These are phyloP conservation scores for Graphilbum fragrans DNA, from an alignment of 2,329 filamentous ascomycete genomes.

Conservation along the genomic window DNA sequence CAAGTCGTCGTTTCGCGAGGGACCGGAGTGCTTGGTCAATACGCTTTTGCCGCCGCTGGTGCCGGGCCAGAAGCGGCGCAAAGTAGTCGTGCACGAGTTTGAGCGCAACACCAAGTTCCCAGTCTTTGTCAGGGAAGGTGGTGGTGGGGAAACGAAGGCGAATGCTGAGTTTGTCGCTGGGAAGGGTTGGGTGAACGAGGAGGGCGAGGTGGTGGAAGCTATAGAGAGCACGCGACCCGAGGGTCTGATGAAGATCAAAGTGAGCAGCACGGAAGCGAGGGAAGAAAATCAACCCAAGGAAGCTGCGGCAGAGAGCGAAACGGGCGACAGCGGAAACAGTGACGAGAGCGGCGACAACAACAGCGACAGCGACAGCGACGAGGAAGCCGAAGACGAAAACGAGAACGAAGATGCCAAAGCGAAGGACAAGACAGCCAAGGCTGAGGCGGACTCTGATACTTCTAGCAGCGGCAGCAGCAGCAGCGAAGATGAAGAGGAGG, in stretches of 20 bases:
- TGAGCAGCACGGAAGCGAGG: background rate
- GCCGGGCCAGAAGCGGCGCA: constrained; percentile 18
- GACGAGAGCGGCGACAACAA: background rate
- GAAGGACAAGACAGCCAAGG: background rate
- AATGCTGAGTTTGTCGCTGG: constrained; percentile 61
- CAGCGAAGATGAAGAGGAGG: background rate
- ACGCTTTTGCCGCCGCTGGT: constrained; percentile 47
- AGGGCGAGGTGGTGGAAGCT: constrained; percentile 62
- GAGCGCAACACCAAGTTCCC: constrained; percentile 73
- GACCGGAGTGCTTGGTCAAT: constrained; percentile 75
- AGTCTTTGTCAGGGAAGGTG: constrained; percentile 56
- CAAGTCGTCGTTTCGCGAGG: constrained; percentile 70
- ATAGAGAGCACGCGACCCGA: constrained; percentile 21
- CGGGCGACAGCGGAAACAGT: background rate
- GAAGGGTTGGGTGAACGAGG: constrained; percentile 75
- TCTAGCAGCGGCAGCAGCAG: background rate
- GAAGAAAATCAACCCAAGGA: background rate
- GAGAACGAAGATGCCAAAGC: background rate
- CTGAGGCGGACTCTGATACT: no score
- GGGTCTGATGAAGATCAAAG: constrained; percentile 6
- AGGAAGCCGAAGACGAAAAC: background rate
- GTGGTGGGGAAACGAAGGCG: constrained; percentile 9
- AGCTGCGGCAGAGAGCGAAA: background rate
- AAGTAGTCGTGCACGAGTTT: constrained; percentile 78
- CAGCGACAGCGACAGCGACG: background rate